phyloP scores from a whole-genome alignment of 257 asterid species.

The Solanum sparsipilum region DNA sequence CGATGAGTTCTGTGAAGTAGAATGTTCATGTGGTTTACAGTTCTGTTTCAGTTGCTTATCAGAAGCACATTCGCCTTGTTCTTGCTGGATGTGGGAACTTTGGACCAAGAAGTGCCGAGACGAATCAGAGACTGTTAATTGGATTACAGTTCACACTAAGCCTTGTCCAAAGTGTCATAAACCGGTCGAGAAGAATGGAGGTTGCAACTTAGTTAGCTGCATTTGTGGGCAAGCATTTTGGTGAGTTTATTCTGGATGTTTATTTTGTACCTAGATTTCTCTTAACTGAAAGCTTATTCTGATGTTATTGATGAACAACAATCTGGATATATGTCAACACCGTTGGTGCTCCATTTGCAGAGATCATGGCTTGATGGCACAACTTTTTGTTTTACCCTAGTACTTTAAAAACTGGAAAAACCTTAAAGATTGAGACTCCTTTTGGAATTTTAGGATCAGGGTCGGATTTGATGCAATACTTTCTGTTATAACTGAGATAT shows the following conservation, averaged over 20 bases:
- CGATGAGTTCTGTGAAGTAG: constrained; percentile 85
- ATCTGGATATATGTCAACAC: neutral
- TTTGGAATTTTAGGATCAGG: neutral
- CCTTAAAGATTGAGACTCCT: neutral
- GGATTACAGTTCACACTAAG: constrained; percentile 87
- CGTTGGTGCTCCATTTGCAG: neutral
- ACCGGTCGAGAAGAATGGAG: constrained; percentile 96
- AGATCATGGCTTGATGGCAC: neutral
- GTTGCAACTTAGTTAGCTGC: constrained; percentile 91
- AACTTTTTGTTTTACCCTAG: neutral
- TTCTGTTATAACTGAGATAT: neutral
- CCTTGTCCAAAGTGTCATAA: constrained; percentile 96
- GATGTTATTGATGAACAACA: neutral
- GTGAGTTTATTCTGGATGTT: constrained; percentile 26
- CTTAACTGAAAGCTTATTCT: neutral
- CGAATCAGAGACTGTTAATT: constrained; percentile 92
- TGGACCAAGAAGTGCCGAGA: constrained; percentile 96
- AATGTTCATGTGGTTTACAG: constrained; percentile 89
- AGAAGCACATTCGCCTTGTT: constrained; percentile 97
- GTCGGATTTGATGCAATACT: neutral
- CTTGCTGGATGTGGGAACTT: constrained; percentile 88
- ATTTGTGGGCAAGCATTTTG: constrained; percentile 94
- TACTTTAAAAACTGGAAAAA: neutral
- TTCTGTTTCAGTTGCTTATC: constrained; percentile 88
- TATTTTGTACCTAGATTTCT: neutral